Percentiles rank a stretch among this genome's conserved stretches.
phyloP scores from a whole-genome alignment of 2,329 filamentous ascomycete genomes.

The Nemania sp. region DNA sequence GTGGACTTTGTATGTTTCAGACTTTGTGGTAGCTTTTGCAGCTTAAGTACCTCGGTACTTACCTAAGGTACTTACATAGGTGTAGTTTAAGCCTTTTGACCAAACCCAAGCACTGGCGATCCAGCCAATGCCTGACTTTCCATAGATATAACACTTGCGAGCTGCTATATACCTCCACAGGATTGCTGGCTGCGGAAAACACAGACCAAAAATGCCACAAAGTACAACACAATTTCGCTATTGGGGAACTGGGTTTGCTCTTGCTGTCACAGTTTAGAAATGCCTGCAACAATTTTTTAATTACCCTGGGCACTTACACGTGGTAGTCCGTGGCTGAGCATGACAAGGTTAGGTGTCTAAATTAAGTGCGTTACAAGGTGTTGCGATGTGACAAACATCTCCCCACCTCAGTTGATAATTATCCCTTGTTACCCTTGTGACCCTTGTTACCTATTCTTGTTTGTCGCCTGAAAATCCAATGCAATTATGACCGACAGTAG shows the following conservation, averaged over 20 bases:
- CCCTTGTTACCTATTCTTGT: not conserved
- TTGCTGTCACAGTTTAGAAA: no score
- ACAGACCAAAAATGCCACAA: not conserved
- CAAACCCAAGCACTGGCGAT: no score
- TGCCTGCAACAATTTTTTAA: no score
- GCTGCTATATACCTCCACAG: not conserved
- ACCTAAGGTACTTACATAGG: no score
- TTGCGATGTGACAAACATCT: slow-evolving; percentile 16
- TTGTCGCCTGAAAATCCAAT: slow-evolving; percentile 11
- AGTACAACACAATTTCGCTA: not conserved
- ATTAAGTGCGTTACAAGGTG: slow-evolving; percentile 10
- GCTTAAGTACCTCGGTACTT: no score
- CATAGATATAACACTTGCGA: no score
- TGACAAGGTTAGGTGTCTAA: slow-evolving; percentile 10
- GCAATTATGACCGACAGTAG: no score
- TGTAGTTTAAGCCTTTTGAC: no score
- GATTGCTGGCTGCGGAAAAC: not conserved
- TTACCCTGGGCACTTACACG: not conserved
- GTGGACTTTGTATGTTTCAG: no score
- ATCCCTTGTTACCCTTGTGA: not conserved
- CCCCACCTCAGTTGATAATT: slow-evolving; percentile 11
- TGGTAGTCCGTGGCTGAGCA: slow-evolving; percentile 21
- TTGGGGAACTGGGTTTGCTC: not conserved
- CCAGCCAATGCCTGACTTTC: no score
- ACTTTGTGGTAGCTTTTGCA: no score